Evolutionary conservation across 1,284 basidiomycete genomes (phyloP).

Genomic region (Marasmius sp.): DNA sequence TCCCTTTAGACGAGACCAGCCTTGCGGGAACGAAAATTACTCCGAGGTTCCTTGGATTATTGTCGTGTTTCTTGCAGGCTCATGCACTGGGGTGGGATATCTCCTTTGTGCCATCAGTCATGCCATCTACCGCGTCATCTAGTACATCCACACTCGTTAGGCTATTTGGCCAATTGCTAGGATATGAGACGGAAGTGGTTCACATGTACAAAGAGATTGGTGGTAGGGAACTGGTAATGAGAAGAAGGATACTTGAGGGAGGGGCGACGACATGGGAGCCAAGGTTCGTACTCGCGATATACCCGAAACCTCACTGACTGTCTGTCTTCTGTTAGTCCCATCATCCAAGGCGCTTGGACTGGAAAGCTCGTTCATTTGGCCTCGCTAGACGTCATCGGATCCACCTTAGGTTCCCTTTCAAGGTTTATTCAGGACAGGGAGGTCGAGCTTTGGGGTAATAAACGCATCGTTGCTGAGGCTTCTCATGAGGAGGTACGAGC

Average conservation of each 20-base stretch:
- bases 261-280: slow-evolving; percentile 65
- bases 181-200: slow-evolving; percentile 57
- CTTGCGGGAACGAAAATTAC: slow-evolving; percentile 35
- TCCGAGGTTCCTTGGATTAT: slow-evolving; percentile 42
- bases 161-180: slow-evolving; percentile 51
- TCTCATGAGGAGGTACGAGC: slow-evolving; percentile 42
- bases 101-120: slow-evolving; percentile 46
- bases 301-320: not conserved
- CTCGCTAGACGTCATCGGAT: slow-evolving; percentile 60
- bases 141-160: slow-evolving; percentile 50
- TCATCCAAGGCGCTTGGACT: slow-evolving; percentile 57
- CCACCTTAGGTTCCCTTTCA: slow-evolving; percentile 61
- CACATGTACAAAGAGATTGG: slow-evolving; percentile 70
- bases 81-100: slow-evolving; percentile 58
- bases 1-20: slow-evolving; percentile 32
- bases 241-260: slow-evolving; percentile 47
- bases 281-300: slow-evolving; percentile 37
- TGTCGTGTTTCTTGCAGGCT: slow-evolving; percentile 49
- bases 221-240: slow-evolving; percentile 64
- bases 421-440: slow-evolving; percentile 61
- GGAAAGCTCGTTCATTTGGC: slow-evolving; percentile 60
- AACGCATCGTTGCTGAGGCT: slow-evolving; percentile 52
- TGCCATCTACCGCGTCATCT: slow-evolving; percentile 48
- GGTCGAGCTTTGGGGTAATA: slow-evolving; percentile 60
- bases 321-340: slow-evolving; percentile 33